Evolutionary conservation across 371 early-diverging fungal species (phyloP).

Genomic region (Circinella minor): DNA sequence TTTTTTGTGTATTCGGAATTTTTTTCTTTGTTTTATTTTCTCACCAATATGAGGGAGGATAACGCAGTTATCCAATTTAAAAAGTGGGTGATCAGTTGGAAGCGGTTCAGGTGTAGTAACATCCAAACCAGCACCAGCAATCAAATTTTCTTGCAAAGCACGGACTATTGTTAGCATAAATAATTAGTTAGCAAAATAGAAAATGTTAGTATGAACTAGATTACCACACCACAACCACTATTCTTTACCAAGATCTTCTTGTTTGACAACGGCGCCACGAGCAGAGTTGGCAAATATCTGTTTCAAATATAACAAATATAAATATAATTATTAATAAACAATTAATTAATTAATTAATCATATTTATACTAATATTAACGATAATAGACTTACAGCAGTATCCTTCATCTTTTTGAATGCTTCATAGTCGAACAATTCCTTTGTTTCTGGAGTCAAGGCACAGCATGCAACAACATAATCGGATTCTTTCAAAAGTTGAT

Average conservation of each 20-base stretch:
- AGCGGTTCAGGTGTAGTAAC: constrained; percentile 91
- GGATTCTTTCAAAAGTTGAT: constrained; percentile 58
- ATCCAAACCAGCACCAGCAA: constrained; percentile 84
- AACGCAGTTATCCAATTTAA: constrained; percentile 64
- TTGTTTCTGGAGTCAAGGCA: constrained; percentile 69
- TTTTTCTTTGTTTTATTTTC: neutral
- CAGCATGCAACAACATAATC: constrained; percentile 80
- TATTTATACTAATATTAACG: neutral
- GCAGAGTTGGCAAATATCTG: constrained; percentile 83
- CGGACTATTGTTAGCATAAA: constrained; percentile 29
- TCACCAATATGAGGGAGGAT: constrained; percentile 74
- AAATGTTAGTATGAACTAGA: too few relatives aligned
- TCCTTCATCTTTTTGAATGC: constrained; percentile 77
- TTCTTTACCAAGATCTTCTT: constrained; percentile 63
- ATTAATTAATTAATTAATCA: neutral
- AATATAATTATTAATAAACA: neutral
- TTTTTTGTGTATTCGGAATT: neutral
- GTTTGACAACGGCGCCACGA: constrained; percentile 81
- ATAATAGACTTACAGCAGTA: constrained; percentile 61
- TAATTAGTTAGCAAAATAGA: neutral
- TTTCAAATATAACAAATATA: neutral
- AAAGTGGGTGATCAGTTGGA: constrained; percentile 62
- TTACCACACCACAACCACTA: too few relatives aligned
- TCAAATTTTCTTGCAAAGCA: constrained; percentile 61
- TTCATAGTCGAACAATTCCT: constrained; percentile 64